Percentiles rank a stretch among this genome's conserved stretches.
These are phyloP conservation scores for Perilla frutescens DNA, from an alignment of 257 asterid species.

Conservation along the genomic window DNA sequence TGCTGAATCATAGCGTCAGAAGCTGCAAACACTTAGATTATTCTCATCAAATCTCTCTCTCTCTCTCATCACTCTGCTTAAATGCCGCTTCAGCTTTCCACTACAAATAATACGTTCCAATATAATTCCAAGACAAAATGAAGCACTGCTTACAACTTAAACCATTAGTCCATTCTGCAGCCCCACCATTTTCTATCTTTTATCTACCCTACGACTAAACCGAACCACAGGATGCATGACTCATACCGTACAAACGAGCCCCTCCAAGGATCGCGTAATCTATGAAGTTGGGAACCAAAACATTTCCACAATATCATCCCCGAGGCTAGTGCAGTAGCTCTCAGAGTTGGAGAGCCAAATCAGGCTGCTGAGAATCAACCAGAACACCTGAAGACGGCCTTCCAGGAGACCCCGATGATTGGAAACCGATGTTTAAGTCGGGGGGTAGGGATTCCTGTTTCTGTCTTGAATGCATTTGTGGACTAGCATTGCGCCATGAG, in stretches of 20 bases:
- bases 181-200: slow-evolving; percentile 29
- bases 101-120: not conserved
- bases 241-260: not conserved
- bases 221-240: not conserved
- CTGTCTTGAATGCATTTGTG: slow-evolving; percentile 69
- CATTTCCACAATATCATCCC: not conserved
- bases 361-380: slow-evolving; percentile 98
- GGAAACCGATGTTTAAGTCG: slow-evolving; percentile 86
- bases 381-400: slow-evolving; percentile 71
- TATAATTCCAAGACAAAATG: not conserved
- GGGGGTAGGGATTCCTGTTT: slow-evolving; percentile 83
- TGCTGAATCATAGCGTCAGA: no score
- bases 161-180: slow-evolving; percentile 10
- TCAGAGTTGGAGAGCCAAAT: slow-evolving; percentile 94
- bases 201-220: slow-evolving; percentile 35
- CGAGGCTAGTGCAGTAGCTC: slow-evolving; percentile 4
- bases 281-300: slow-evolving; percentile 2
- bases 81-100: slow-evolving; percentile 19
- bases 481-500: slow-evolving; percentile 59
- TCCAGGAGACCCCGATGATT: slow-evolving; percentile 85
- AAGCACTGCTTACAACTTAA: slow-evolving; percentile 8
- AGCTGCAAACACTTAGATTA: no score
- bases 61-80: no score
- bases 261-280: not conserved
- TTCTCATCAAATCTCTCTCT: no score